Evolutionary conservation across 2,329 filamentous ascomycete genomes (phyloP).

Genomic region (Cytospora piceicola): DNA sequence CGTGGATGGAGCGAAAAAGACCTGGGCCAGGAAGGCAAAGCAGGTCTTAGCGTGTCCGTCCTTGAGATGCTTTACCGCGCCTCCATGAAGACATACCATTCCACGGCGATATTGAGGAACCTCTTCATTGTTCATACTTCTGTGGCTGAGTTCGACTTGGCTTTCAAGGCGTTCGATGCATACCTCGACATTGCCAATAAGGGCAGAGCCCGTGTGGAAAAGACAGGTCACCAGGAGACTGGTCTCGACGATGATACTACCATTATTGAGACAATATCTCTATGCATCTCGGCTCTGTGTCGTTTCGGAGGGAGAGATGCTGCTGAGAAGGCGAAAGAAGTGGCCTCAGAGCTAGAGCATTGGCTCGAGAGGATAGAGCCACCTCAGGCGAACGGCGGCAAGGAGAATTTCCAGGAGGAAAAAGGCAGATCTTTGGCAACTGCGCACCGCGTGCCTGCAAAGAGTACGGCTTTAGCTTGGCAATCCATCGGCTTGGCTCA

Average conservation of each 20-base stretch:
- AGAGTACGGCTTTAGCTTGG: conserved; percentile 72
- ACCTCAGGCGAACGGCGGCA: conserved; percentile 35
- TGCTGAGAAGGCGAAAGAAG: conserved; percentile 75
- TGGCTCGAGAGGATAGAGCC: conserved; percentile 68
- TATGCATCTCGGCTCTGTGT: conserved; percentile 80
- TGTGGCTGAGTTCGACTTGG: conserved; percentile 88
- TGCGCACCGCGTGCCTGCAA: conserved; percentile 54
- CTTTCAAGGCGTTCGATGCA: conserved; percentile 87
- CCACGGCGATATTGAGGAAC: conserved; percentile 81
- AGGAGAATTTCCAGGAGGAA: conserved; percentile 32
- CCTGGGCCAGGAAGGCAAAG: conserved; percentile 79
- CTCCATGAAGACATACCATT: conserved; percentile 93
- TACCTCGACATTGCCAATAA: conserved; percentile 88
- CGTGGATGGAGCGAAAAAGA: conserved; percentile 80
- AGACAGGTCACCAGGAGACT: conserved; percentile 71
- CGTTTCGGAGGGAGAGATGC: conserved; percentile 76
- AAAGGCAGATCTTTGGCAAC: conserved; percentile 30
- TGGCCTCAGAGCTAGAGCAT: conserved; percentile 72
- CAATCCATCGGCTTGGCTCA: conserved; percentile 84
- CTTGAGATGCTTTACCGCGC: conserved; percentile 89
- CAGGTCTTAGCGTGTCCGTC: conserved; percentile 72
- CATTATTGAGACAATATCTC: conserved; percentile 76
- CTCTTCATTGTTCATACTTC: conserved; percentile 87
- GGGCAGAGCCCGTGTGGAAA: conserved; percentile 81
- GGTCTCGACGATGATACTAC: conserved; percentile 79